Evolutionary conservation across 306 rosid species (phyloP).

Genomic region (Casuarina cunninghamiana): DNA sequence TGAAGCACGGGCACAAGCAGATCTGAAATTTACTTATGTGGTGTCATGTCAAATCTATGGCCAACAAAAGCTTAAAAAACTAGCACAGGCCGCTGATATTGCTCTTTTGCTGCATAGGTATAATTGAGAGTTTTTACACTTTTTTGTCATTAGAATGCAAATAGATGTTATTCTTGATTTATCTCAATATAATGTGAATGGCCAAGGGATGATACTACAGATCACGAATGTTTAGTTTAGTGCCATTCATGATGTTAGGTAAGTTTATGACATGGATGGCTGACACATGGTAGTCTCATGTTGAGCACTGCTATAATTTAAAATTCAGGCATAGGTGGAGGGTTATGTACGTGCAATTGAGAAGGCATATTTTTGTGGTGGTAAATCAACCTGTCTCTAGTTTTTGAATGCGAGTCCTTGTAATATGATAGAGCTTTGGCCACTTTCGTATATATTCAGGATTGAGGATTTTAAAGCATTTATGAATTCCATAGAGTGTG

Average conservation of each 20-base stretch:
- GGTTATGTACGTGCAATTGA: background rate
- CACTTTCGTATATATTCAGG: background rate
- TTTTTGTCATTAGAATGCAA: background rate
- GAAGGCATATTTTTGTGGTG: background rate
- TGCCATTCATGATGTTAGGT: background rate
- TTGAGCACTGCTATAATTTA: background rate
- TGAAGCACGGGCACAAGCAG: slow-evolving; percentile 91
- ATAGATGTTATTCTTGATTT: background rate
- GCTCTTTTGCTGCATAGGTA: slow-evolving; percentile 92
- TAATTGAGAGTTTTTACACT: background rate
- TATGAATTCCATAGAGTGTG: background rate
- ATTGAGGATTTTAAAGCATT: background rate
- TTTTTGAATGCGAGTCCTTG: background rate
- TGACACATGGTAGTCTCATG: background rate
- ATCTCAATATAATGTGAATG: background rate
- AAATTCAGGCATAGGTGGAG: background rate
- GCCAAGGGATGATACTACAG: no score
- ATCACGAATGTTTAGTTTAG: background rate
- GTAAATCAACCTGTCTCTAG: background rate
- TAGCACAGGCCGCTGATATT: slow-evolving; percentile 88
- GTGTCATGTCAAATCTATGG: slow-evolving; percentile 99
- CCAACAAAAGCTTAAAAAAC: slow-evolving; percentile 81
- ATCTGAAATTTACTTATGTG: slow-evolving; percentile 92
- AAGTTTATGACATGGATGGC: background rate
- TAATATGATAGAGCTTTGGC: background rate